Evolutionary conservation across 768 basidiomycete genomes (phyloP).

Genomic region (Chalciporus pseudorubinellus): DNA sequence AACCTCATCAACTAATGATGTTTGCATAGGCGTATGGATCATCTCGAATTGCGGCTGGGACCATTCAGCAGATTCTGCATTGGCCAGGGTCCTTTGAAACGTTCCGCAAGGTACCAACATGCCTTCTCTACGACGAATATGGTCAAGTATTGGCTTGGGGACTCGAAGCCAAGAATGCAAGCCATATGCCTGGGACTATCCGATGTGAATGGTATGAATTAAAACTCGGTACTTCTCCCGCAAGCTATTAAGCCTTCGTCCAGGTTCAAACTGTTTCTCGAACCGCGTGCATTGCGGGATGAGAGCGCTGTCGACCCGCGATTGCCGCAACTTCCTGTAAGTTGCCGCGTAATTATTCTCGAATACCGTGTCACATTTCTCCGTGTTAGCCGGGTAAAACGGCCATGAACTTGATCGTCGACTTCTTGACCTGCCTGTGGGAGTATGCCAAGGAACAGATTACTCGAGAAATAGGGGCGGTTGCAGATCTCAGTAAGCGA

Average conservation of each 20-base stretch:
- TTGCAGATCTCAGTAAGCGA: slow-evolving; percentile 76
- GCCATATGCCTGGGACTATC: slow-evolving; percentile 60
- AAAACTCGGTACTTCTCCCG: not conserved
- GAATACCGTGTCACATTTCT: slow-evolving; percentile 8
- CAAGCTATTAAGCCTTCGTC: not conserved
- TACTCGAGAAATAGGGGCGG: slow-evolving; percentile 80
- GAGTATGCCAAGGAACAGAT: slow-evolving; percentile 85
- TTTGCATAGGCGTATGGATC: slow-evolving; percentile 74
- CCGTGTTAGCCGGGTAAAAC: slow-evolving; percentile 63
- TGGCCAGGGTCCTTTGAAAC: slow-evolving; percentile 88
- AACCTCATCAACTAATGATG: slow-evolving; percentile 4
- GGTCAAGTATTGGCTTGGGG: slow-evolving; percentile 83
- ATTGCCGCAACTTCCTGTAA: slow-evolving; percentile 73
- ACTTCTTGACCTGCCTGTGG: slow-evolving; percentile 82
- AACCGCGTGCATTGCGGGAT: slow-evolving; percentile 77
- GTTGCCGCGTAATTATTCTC: slow-evolving; percentile 26
- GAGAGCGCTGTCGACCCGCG: slow-evolving; percentile 70
- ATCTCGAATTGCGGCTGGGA: slow-evolving; percentile 75
- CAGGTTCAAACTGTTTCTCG: slow-evolving; percentile 85
- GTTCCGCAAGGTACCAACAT: slow-evolving; percentile 84
- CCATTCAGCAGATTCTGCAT: slow-evolving; percentile 78
- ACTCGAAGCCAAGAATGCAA: slow-evolving; percentile 80
- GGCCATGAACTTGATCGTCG: slow-evolving; percentile 76
- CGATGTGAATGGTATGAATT: slow-evolving; percentile 51
- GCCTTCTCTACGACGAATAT: slow-evolving; percentile 73